Base-by-base conservation (phyloP, 2,329 filamentous ascomycete species). In the Fusarium sp. region DNA sequence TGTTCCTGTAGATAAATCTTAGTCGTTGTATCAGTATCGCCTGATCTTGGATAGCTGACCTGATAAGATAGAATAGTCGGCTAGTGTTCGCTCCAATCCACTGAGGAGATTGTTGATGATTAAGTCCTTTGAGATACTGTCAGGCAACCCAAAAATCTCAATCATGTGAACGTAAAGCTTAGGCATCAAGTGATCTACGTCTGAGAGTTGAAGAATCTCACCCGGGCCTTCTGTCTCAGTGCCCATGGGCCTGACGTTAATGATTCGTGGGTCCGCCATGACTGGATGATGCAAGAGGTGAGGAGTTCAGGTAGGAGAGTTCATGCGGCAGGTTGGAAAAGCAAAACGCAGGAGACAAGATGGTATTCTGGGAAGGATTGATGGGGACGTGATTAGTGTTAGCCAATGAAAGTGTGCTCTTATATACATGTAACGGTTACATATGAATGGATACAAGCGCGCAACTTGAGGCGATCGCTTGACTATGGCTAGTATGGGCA, bases 171-270 rank as follows among this genome's bases (percentile, higher is more conserved):
- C 66, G n/a, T 69, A 69, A 8, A 67, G 41, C 24, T 69, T 67
- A 6, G 66, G 63, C 66, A 69, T 69, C 12, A 67, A 37, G 24
- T 69, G 63, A 16, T 63, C 66, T 47, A 68, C 10, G 9, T 61
- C 56, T 8, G 59, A 63, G 21, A 60, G 55, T 16, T 47, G 42
- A 6, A 56, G 16, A 6, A 56, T 16, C 13, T 48, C 42, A 2
- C 31, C 31, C 2, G 20, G 20, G 12, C 28, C 18, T 4, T 13
- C 18, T 26, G 29, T 12, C 5, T 20, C 41, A 11, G 10, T 7
- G 12, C 52, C 24, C 3, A 20, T 7, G 12, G 52, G 41, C 4
- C 11, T 41, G 16, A 39, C 23, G n/a, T 24, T 16, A 10, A 48
- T 47, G 29, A 38, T 23, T 37, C 20, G 41, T 11, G 16, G 21